Percentiles rank a stretch among this genome's conserved stretches.
Evolutionary conservation across 148 eudicot genomes (phyloP).

Genomic region (Pouteria glomerata): DNA sequence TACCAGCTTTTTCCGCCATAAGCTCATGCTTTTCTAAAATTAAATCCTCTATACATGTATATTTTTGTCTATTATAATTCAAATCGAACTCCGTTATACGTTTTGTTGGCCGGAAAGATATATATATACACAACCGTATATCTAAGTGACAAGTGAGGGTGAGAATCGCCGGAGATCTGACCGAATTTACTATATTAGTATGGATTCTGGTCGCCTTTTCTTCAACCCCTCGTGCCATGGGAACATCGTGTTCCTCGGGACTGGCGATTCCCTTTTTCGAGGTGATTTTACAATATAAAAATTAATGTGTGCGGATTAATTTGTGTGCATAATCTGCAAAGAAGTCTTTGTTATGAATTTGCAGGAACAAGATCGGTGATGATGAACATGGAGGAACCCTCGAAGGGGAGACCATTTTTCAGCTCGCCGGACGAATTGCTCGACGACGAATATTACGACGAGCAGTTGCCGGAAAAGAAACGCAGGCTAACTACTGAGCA

Average conservation of each 20-base stretch:
- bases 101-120: no score
- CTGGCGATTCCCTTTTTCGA: constrained; percentile 42
- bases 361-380: constrained; percentile 47
- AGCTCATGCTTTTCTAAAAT: constrained; percentile 68
- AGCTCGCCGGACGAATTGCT: constrained; percentile 52
- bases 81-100: not conserved
- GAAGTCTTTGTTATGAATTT: no score
- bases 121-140: not conserved
- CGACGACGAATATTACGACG: constrained; percentile 71
- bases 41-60: not conserved
- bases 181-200: not conserved
- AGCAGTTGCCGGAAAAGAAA: constrained; percentile 71
- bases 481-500: constrained; percentile 72
- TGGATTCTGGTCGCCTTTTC: constrained; percentile 54
- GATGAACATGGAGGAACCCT: constrained; percentile 51
- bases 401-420: constrained; percentile 56
- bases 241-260: constrained; percentile 55
- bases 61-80: not conserved
- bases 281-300: no score
- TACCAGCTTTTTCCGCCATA: constrained; percentile 84
- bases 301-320: no score
- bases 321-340: no score
- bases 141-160: constrained; percentile 4
- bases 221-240: constrained; percentile 37
- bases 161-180: constrained; percentile 11